Percentiles rank a stretch among this genome's conserved stretches.
phyloP scores from a whole-genome alignment of 495 filamentous ascomycete genomes.

The Podospora sp. region DNA sequence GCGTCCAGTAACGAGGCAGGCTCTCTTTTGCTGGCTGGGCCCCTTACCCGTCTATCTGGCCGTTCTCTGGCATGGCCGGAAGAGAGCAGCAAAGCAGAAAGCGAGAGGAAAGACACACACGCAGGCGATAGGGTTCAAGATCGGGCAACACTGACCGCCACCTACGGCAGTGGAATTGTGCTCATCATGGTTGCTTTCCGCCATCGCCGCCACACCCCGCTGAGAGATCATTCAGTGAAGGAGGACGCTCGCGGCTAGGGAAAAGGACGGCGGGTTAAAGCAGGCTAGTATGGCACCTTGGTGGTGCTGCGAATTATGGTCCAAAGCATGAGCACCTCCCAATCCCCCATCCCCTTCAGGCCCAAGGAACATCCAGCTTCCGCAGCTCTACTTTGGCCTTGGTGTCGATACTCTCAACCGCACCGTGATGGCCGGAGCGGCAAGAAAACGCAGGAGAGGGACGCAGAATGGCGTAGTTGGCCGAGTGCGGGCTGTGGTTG shows the following conservation, averaged over 20 bases:
- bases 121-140: not conserved
- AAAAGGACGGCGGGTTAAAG: not conserved
- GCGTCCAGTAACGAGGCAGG: not conserved
- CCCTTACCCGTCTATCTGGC: not conserved
- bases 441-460: not conserved
- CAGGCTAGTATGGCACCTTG: not conserved
- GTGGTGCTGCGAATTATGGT: not conserved
- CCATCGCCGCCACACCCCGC: slow-evolving; percentile 3
- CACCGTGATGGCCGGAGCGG: slow-evolving; percentile 2
- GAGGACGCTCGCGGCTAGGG: slow-evolving; percentile 6
- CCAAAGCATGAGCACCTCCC: not conserved
- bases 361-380: not conserved
- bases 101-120: slow-evolving; percentile 1
- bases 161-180: not conserved
- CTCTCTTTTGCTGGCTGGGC: slow-evolving; percentile 2
- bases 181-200: not conserved
- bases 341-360: not conserved
- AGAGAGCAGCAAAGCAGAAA: slow-evolving; percentile 5
- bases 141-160: not conserved
- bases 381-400: not conserved
- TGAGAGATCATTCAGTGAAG: not conserved
- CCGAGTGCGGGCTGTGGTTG: slow-evolving; percentile 1
- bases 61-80: not conserved
- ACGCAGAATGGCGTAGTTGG: not conserved
- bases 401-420: not conserved